Base-by-base conservation (phyloP, 2,329 filamentous ascomycete genomes). In the Verticillium zaregamsianum region DNA sequence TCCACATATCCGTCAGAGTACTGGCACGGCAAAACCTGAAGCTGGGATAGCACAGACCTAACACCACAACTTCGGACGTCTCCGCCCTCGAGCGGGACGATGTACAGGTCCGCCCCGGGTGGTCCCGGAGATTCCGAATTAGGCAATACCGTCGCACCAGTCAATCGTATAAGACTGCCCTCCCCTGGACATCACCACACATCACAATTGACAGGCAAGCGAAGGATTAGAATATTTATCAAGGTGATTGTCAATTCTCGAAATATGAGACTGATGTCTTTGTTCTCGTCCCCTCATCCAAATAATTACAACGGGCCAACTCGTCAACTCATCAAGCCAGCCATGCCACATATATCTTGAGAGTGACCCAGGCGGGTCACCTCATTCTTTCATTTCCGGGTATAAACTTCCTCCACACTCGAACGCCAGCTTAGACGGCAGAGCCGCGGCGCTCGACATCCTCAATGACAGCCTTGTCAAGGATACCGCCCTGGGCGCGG, bases 401-500 rank as follows among this genome's bases (percentile, higher is more conserved):
- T 49, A 49, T 49, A 49, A 23, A 49, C n/a, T 11, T 49, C 40
- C 23, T n/a, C 40, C 23, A 9, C 9, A 9, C 3, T 23, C 20
- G 20, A 23, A 7, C 40, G 14, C 20, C 40, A 9, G 31, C 60
- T 69, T 76, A 77, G 60, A 71, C 71, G 61, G 69, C 68, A 55
- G 72, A 70, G 63, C 28, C 28, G 28, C 28, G 28, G 28, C 28
- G 28, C 28, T 28, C 28, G 28, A 28, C 28, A 28, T 28, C 28
- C 28, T 28, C 28, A 28, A 28, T 28, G 28, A 66, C 66, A 37
- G 55, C 57, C 61, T 73, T 72, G 67, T 77, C 73, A 5, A 72
- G 61, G 67, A 72, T 68, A 6, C 71, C 68, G 56, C 68, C 71
- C 55, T 84, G 83, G 63, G 69, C 67, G 66, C 64, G 58, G 65